phyloP scores from a whole-genome alignment of 129 eudicot genomes.

The Ambrosia artemisiifolia region DNA sequence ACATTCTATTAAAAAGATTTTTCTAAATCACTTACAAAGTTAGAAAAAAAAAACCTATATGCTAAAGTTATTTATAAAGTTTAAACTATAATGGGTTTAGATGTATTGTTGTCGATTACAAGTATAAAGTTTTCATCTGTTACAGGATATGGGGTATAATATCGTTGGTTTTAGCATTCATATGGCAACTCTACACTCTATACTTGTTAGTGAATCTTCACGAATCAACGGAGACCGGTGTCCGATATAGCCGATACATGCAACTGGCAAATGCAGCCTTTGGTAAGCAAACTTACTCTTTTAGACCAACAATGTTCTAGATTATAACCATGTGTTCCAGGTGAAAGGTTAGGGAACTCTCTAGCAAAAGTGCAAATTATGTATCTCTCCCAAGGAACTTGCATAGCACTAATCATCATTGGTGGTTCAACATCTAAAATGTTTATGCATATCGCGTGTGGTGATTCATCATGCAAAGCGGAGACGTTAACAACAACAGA shows the following conservation, averaged over 20 bases:
- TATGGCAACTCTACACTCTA: conserved; percentile 88
- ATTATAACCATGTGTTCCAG: conserved; percentile 18
- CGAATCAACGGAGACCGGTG: conserved; percentile 54
- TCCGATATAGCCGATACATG: conserved; percentile 79
- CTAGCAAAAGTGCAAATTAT: conserved; percentile 43
- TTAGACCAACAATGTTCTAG: too few relatives aligned
- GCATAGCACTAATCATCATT: conserved; percentile 49
- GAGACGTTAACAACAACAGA: conserved; percentile 45
- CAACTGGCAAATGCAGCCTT: conserved; percentile 62
- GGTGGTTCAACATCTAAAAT: conserved; percentile 57
- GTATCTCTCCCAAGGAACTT: conserved; percentile 64
- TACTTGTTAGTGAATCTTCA: conserved; percentile 74
- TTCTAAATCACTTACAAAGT: too few relatives aligned
- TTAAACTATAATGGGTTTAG: too few relatives aligned
- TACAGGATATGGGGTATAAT: conserved; percentile 64
- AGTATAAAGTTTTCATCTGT: too few relatives aligned
- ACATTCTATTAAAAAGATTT: too few relatives aligned
- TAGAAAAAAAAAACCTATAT: too few relatives aligned
- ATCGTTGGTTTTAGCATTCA: conserved; percentile 52
- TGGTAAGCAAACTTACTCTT: conserved; percentile 32
- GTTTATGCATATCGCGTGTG: conserved; percentile 52
- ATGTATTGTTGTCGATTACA: too few relatives aligned
- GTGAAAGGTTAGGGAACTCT: conserved; percentile 46
- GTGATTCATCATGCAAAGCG: conserved; percentile 38
- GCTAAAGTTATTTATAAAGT: too few relatives aligned